A percentile compares a stretch with the other conserved stretches of the same genome.
phyloP scores from a whole-genome alignment of 2,329 filamentous ascomycete genomes.

The Exophiala alcalophila region DNA sequence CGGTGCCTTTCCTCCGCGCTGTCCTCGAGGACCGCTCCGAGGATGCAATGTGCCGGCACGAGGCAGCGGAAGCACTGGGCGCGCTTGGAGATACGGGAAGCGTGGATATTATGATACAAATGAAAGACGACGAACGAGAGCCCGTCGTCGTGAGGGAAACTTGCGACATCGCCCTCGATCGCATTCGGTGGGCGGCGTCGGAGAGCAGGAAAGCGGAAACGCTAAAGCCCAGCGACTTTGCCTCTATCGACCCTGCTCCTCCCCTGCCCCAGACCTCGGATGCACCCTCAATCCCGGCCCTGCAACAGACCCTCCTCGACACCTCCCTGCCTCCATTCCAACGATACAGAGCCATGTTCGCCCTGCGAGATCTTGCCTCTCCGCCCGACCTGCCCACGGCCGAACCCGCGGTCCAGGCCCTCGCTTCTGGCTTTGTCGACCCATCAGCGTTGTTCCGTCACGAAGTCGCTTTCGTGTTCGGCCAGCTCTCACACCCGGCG shows the following conservation, averaged over 20 bases:
- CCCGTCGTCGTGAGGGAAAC: conserved; percentile 84
- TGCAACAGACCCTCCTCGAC: conserved; percentile 77
- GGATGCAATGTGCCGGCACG: conserved; percentile 92
- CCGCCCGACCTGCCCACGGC: conserved; percentile 88
- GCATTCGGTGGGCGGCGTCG: conserved; percentile 89
- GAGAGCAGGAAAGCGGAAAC: conserved; percentile 69
- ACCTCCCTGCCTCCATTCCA: conserved; percentile 77
- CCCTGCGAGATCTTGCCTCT: conserved; percentile 88
- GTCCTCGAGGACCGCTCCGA: conserved; percentile 77
- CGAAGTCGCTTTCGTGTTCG: conserved; percentile 97
- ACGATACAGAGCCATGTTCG: conserved; percentile 97
- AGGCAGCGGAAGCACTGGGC: conserved; percentile 91
- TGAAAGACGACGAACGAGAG: conserved; percentile 73
- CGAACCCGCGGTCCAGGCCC: conserved; percentile 76
- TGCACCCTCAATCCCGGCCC: conserved; percentile 64
- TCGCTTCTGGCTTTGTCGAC: conserved; percentile 82
- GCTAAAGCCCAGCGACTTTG: conserved; percentile 83
- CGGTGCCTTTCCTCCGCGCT: conserved; percentile 67
- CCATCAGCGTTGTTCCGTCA: conserved; percentile 91
- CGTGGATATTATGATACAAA: conserved; percentile 67
- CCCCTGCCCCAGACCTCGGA: conserved; percentile 69
- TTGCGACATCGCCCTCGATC: conserved; percentile 91
- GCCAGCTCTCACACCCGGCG: conserved; percentile 92
- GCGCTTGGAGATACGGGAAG: conserved; percentile 75
- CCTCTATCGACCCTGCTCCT: conserved; percentile 91